Conservation (phyloP, 169 alveolate genomes). For the Plasmodium gallinaceum region DNA sequence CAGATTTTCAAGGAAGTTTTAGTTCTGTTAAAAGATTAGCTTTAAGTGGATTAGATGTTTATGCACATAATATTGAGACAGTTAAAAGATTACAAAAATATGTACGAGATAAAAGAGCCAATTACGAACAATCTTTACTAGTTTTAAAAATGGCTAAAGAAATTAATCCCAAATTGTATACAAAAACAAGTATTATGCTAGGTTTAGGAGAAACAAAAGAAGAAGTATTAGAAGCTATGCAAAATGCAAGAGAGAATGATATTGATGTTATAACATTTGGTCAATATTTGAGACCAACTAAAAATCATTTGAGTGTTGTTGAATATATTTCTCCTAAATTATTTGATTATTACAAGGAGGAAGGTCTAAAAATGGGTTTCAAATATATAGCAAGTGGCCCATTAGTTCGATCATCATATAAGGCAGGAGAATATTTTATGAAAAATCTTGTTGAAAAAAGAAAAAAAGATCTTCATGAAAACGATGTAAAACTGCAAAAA, state of each 20-base stretch:
- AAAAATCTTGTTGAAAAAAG: conserved; percentile 48
- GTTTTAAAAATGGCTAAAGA: conserved; percentile 79
- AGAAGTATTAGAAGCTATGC: conserved; percentile 77
- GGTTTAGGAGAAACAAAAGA: conserved; percentile 83
- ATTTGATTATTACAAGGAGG: conserved; percentile 71
- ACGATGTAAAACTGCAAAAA: not conserved
- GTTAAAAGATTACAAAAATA: conserved; percentile 78
- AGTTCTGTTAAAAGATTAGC: conserved; percentile 77
- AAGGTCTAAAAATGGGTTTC: conserved; percentile 81
- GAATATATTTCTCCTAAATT: conserved; percentile 78
- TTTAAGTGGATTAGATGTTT: conserved; percentile 82
- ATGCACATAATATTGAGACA: conserved; percentile 86
- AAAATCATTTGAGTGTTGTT: conserved; percentile 79
- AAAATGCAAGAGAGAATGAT: conserved; percentile 55
- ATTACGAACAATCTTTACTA: conserved; percentile 76
- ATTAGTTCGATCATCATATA: conserved; percentile 80
- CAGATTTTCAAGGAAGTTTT: conserved; percentile 82
- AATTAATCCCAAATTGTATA: conserved; percentile 76
- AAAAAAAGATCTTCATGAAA: not conserved
- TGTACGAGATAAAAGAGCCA: conserved; percentile 84
- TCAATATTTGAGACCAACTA: conserved; percentile 81
- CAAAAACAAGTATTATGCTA: conserved; percentile 83
- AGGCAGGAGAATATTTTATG: conserved; percentile 84
- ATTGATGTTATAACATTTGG: conserved; percentile 84
- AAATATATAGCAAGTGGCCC: conserved; percentile 85